phyloP scores from a whole-genome alignment of 2,329 filamentous ascomycete genomes.

The Colletotrichum horii region DNA sequence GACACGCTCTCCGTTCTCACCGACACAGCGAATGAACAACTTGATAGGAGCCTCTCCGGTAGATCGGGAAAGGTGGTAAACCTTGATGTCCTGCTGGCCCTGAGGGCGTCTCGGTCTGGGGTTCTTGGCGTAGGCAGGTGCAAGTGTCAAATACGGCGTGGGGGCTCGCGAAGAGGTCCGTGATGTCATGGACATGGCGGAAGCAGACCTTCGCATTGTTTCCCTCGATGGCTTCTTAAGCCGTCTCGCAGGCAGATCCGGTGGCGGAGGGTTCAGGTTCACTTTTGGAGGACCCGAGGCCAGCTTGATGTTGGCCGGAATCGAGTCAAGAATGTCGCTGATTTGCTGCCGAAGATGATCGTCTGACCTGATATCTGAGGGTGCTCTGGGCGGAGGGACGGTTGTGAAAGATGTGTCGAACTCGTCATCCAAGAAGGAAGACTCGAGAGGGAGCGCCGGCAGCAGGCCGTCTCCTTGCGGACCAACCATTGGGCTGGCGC shows the following conservation, averaged over 20 bases:
- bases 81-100: constrained; percentile 77
- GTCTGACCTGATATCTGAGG: constrained; percentile 51
- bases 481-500: constrained; percentile 11
- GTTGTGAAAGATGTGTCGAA: constrained; percentile 45
- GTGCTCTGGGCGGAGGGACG: constrained; percentile 38
- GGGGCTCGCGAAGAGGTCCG: constrained; percentile 53
- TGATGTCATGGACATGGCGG: constrained; percentile 48
- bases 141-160: constrained; percentile 73
- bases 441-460: constrained; percentile 46
- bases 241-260: constrained; percentile 58
- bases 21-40: constrained; percentile 90
- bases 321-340: constrained; percentile 75
- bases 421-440: constrained; percentile 53
- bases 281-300: constrained; percentile 54
- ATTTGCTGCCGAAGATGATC: constrained; percentile 82
- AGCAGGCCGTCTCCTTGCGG: constrained; percentile 21
- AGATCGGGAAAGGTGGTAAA: constrained; percentile 88
- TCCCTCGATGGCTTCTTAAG: constrained; percentile 49
- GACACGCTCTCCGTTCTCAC: constrained; percentile 86
- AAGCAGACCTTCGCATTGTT: constrained; percentile 51
- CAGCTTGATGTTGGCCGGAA: constrained; percentile 81
- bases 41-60: constrained; percentile 90
- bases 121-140: constrained; percentile 61
- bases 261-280: constrained; percentile 64
- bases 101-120: constrained; percentile 52